A percentile compares a stretch with the other conserved stretches of the same genome.
Conservation (phyloP, 768 basidiomycete species). For the Gyrodon lividus region DNA sequence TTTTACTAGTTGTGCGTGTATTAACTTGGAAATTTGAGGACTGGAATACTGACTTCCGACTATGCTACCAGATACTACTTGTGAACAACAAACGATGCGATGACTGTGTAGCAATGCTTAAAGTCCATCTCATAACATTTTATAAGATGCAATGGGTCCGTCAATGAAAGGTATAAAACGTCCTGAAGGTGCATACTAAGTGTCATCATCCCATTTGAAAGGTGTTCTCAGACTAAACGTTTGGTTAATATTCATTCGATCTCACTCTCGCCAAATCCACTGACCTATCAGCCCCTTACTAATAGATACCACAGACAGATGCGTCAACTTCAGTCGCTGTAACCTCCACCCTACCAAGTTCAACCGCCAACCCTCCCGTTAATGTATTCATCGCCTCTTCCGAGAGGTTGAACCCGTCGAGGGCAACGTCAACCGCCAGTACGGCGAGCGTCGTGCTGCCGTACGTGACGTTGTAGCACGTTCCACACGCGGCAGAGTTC, state of each 20-base stretch:
- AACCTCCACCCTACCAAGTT: slow-evolving; percentile 49
- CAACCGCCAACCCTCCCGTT: slow-evolving; percentile 45
- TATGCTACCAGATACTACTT: neutral
- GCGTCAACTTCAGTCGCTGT: slow-evolving; percentile 41
- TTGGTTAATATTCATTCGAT: neutral
- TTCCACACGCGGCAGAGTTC: slow-evolving; percentile 32
- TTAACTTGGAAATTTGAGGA: slow-evolving; percentile 40
- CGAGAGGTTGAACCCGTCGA: slow-evolving; percentile 47
- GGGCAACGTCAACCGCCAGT: slow-evolving; percentile 30
- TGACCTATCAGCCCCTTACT: neutral
- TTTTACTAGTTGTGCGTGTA: slow-evolving; percentile 48
- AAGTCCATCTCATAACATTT: neutral
- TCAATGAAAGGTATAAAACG: neutral
- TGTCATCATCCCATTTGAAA: neutral
- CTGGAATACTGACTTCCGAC: slow-evolving; percentile 21
- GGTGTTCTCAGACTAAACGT: neutral
- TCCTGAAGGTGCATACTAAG: neutral
- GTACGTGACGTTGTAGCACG: slow-evolving; percentile 33
- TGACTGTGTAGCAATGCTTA: neutral
- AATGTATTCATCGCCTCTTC: slow-evolving; percentile 53
- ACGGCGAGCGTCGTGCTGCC: slow-evolving; percentile 14
- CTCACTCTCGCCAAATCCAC: neutral
- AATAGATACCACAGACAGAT: slow-evolving; percentile 45
- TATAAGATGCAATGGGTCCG: slow-evolving; percentile 1
- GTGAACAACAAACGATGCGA: neutral